phyloP scores from a whole-genome alignment of 2,329 filamentous ascomycete genomes.

The Fonsecaea erecta region DNA sequence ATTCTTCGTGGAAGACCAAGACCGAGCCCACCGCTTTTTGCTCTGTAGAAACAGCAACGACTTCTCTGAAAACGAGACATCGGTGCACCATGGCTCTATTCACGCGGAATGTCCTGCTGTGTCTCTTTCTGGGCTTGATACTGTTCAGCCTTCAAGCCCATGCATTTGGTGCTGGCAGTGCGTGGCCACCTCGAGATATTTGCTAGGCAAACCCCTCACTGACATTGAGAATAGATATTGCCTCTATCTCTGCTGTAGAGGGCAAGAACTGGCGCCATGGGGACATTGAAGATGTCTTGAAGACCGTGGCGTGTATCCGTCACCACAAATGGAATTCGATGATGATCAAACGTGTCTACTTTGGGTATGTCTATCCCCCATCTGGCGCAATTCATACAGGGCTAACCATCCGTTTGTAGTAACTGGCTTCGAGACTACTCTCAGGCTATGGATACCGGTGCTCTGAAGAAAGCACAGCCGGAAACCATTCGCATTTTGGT shows the following conservation, averaged over 20 bases:
- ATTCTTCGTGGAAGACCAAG: neutral
- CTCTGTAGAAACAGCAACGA: neutral
- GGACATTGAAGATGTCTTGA: slow-evolving; percentile 81
- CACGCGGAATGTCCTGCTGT: slow-evolving; percentile 28
- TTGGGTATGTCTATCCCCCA: slow-evolving; percentile 55
- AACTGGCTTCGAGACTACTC: slow-evolving; percentile 89
- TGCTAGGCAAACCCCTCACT: neutral
- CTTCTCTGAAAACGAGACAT: neutral
- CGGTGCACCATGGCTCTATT: slow-evolving; percentile 27
- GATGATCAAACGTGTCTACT: slow-evolving; percentile 75
- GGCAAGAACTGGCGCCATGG: slow-evolving; percentile 60
- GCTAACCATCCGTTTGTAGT: slow-evolving; percentile 25
- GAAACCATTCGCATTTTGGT: slow-evolving; percentile 79
- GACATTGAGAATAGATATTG: slow-evolving; percentile 45
- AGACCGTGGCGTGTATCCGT: slow-evolving; percentile 74
- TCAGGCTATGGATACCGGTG: slow-evolving; percentile 80
- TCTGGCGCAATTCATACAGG: neutral
- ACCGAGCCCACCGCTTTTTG: neutral
- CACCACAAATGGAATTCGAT: slow-evolving; percentile 85
- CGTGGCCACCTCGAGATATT: slow-evolving; percentile 28
- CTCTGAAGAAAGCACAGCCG: slow-evolving; percentile 76
- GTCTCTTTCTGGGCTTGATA: slow-evolving; percentile 44
- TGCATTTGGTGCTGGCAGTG: slow-evolving; percentile 54
- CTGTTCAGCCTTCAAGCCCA: slow-evolving; percentile 47
- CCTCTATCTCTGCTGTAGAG: slow-evolving; percentile 56